These are phyloP conservation scores for Xanthoconium separans DNA, from an alignment of 1,284 basidiomycete species.

Conservation along the genomic window DNA sequence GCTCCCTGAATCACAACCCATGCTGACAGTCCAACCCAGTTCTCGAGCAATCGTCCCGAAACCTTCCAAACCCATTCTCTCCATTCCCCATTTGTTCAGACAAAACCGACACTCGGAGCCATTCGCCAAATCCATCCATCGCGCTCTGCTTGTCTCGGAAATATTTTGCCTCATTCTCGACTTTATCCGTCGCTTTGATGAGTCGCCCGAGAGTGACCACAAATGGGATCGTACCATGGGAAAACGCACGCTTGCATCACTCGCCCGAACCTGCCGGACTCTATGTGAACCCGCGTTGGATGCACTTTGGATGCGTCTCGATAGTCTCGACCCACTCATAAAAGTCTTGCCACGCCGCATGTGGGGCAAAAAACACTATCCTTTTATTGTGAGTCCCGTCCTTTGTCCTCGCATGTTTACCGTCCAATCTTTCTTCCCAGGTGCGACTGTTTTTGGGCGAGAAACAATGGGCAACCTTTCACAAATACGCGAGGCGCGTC, in stretches of 20 bases:
- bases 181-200: conserved; percentile 22
- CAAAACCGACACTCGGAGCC: background rate
- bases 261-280: conserved; percentile 28
- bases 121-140: conserved; percentile 13
- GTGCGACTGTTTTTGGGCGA: conserved; percentile 27
- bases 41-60: background rate
- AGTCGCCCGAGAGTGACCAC: conserved; percentile 17
- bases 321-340: conserved; percentile 28
- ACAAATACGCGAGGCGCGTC: conserved; percentile 27
- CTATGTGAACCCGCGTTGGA: conserved; percentile 24
- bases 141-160: conserved; percentile 25
- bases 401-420: background rate
- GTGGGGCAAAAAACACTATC: conserved; percentile 21
- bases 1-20: background rate
- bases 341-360: conserved; percentile 25
- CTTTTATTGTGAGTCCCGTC: conserved; percentile 17
- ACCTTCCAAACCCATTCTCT: background rate
- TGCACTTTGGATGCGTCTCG: conserved; percentile 26
- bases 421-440: conserved; percentile 2
- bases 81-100: conserved; percentile 1
- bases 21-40: conserved; percentile 5
- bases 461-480: conserved; percentile 26
- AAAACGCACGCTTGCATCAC: conserved; percentile 23
- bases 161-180: conserved; percentile 26
- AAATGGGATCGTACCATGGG: conserved; percentile 17